Base-by-base conservation (phyloP, 768 basidiomycete genomes). In the Tulasnella sp. region DNA sequence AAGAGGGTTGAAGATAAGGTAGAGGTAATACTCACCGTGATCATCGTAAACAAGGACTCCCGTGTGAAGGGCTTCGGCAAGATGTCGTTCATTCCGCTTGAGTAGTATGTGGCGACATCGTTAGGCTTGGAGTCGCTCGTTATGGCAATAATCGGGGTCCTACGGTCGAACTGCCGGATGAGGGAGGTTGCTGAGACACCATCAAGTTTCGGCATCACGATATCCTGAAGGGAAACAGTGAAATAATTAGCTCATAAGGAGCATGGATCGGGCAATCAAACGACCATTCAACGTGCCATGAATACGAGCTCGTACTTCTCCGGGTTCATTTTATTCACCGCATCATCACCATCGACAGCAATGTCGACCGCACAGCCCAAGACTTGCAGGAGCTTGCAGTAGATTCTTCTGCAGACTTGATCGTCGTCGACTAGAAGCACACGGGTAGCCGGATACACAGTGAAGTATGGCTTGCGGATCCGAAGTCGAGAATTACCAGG, bases 111-210 rank as follows among this genome's bases (percentile, higher is more conserved):
- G 91, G 96, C 92, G 82, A 97, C 93, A 86, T 97, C 94, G 86
- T 93, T 93, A 37, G 96, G 96, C 83, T 95, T 94, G 78, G 94
- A 95, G 85, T 96, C 97, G 84, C 92, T 93, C 77, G 97, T 99
- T 97, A 99, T 99, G 34, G 96, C 97, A 82, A 99, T 98, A 85
- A 99, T 98, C 4, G 97, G 97, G 58, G 97, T 98, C 88, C 92
- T 93, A 80, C 92, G 91, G 87, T 98, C 96, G 85, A 98, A 99
- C 87, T 96, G 95, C 22, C 97, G 90, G 83, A 99, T 98, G 83
- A 98, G 86, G 80, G 92, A 95, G 50, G 97, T 98, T 14, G 97
- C 97, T 3, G 93, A 92, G 40, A 96, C 92, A 40, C 96, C 96
- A 82, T 96, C 93, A 83, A 95, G 87, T 85, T 94, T 93, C 1